Percentiles rank a stretch among this genome's conserved stretches.
phyloP scores from a whole-genome alignment of 306 rosid genomes.

The Gleditsia sinensis region DNA sequence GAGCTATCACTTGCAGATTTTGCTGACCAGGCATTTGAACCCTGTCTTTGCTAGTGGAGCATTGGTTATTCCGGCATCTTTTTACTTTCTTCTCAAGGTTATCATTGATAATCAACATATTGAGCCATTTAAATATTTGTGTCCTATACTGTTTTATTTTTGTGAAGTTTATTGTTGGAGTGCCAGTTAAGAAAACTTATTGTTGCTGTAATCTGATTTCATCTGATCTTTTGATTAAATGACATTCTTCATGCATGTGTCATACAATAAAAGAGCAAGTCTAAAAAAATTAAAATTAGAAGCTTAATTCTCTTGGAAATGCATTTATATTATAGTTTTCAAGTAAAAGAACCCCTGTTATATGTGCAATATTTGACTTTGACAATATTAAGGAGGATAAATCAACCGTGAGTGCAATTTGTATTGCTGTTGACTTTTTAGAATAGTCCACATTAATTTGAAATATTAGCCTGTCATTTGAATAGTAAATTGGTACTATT shows the following conservation, averaged over 20 bases:
- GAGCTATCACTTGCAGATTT: constrained; percentile 64
- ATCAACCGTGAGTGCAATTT: neutral
- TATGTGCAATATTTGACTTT: neutral
- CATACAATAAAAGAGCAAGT: neutral
- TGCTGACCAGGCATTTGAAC: constrained; percentile 66
- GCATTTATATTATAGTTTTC: neutral
- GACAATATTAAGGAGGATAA: neutral
- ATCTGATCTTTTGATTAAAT: neutral
- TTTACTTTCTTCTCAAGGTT: constrained; percentile 89
- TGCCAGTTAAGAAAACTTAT: constrained; percentile 14
- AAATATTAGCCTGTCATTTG: neutral
- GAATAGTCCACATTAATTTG: neutral
- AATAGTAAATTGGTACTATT: neutral
- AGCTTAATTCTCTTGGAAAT: neutral
- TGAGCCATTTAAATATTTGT: constrained; percentile 6
- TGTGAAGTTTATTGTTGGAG: constrained; percentile 12
- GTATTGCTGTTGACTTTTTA: neutral
- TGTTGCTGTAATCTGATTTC: constrained; percentile 5
- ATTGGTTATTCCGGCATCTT: constrained; percentile 76
- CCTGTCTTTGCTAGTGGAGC: constrained; percentile 90
- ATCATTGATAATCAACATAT: constrained; percentile 18
- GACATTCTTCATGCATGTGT: neutral
- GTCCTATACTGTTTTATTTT: constrained; percentile 23
- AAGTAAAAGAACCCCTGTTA: neutral
- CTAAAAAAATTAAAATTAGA: neutral